Conservation (phyloP, 305 asterid genomes). For the Fraxinus albicans region DNA sequence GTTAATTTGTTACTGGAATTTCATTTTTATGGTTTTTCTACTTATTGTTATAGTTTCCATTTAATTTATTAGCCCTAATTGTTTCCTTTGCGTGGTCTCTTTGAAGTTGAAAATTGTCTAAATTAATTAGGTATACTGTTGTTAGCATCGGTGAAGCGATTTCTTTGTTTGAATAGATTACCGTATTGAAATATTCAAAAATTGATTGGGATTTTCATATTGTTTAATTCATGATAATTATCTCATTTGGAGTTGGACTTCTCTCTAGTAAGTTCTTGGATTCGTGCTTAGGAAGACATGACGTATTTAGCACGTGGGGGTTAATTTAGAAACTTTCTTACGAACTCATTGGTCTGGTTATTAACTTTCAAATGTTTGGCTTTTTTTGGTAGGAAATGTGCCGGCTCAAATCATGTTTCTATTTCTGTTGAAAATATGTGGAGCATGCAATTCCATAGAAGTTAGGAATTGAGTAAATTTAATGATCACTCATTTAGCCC, state of each 20-base stretch:
- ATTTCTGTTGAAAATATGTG: neutral
- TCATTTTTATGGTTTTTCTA: neutral
- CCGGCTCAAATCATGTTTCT: neutral
- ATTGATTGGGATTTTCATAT: neutral
- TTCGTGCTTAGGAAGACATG: neutral
- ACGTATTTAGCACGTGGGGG: neutral
- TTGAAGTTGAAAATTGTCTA: slow-evolving; percentile 13
- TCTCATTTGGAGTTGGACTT: neutral
- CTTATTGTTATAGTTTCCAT: neutral
- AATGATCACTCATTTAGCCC: no score
- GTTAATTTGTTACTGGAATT: neutral
- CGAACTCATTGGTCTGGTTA: neutral
- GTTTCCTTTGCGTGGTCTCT: neutral
- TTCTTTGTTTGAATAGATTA: neutral
- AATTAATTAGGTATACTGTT: neutral
- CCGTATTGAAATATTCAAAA: neutral
- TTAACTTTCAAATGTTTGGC: neutral
- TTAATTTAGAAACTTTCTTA: neutral
- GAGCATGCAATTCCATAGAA: neutral
- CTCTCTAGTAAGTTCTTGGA: neutral
- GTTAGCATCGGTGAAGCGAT: neutral
- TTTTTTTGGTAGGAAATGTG: neutral
- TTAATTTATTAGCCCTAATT: neutral
- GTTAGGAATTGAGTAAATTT: neutral
- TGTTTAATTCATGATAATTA: neutral